phyloP scores from a whole-genome alignment of 371 early-diverging fungal species.

The Quaeritorhiza haematococci region DNA sequence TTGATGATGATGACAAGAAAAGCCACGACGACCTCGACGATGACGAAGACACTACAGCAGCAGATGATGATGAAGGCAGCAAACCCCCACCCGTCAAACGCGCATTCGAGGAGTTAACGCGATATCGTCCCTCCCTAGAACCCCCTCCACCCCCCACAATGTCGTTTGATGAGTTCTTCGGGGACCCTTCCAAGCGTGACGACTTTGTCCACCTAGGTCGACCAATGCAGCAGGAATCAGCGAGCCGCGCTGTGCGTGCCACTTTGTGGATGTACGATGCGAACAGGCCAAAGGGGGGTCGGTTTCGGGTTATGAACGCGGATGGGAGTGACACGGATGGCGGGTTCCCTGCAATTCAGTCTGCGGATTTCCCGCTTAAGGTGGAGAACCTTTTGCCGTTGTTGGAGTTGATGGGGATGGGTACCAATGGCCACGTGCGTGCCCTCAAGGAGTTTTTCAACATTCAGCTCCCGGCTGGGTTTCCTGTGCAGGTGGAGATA shows the following conservation, averaged over 20 bases:
- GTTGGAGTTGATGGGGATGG: slow-evolving; percentile 34
- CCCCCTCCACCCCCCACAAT: slow-evolving; percentile 1
- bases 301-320: too few relatives aligned
- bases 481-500: slow-evolving; percentile 40
- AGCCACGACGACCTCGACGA: slow-evolving; percentile 20
- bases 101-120: slow-evolving; percentile 16
- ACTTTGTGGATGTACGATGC: slow-evolving; percentile 42
- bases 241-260: slow-evolving; percentile 15
- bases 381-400: slow-evolving; percentile 26
- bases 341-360: slow-evolving; percentile 20
- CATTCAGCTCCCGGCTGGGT: slow-evolving; percentile 34
- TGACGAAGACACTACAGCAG: slow-evolving; percentile 7
- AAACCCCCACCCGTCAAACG: slow-evolving; percentile 13
- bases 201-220: slow-evolving; percentile 27
- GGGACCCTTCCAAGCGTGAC: background rate
- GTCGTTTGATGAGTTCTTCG: slow-evolving; percentile 23
- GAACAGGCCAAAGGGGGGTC: background rate
- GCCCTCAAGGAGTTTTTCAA: slow-evolving; percentile 33
- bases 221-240: slow-evolving; percentile 3
- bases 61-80: slow-evolving; percentile 7
- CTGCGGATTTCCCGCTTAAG: slow-evolving; percentile 28
- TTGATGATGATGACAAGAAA: slow-evolving; percentile 17
- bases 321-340: too few relatives aligned
- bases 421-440: slow-evolving; percentile 28
- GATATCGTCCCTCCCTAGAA: slow-evolving; percentile 28